Conservation (phyloP, 139 green algal species). For the Chlamydomonas sphaeroides region DNA sequence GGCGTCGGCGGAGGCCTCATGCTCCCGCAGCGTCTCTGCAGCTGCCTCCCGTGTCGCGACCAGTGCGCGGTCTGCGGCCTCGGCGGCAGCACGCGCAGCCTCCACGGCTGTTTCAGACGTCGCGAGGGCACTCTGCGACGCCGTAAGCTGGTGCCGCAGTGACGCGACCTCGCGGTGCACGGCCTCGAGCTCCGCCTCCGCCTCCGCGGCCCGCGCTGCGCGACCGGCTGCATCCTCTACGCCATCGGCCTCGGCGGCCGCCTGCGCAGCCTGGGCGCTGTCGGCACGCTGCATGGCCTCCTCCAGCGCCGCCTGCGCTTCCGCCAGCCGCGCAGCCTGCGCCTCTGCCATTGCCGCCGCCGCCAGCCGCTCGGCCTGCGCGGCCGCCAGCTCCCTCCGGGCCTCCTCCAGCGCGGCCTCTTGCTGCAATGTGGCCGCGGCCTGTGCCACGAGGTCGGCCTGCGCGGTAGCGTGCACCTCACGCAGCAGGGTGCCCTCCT, state of each 20-base stretch:
- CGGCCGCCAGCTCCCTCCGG: neutral
- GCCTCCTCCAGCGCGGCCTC: neutral
- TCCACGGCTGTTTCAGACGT: neutral
- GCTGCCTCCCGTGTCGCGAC: too few species aligned
- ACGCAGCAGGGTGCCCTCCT: slow-evolving; percentile 15
- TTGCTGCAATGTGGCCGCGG: neutral
- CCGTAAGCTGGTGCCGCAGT: neutral
- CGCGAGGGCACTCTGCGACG: neutral
- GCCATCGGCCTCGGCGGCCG: too few species aligned
- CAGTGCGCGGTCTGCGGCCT: neutral
- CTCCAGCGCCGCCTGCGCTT: neutral
- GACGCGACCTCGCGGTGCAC: neutral
- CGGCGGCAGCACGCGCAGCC: too few species aligned
- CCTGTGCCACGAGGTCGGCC: neutral
- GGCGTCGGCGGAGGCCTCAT: neutral
- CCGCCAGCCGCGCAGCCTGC: neutral
- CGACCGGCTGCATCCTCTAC: too few species aligned
- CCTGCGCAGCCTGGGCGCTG: too few species aligned
- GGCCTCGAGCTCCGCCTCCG: neutral
- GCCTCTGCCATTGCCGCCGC: neutral
- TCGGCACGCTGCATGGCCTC: neutral
- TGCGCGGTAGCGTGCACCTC: neutral
- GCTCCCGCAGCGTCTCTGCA: neutral
- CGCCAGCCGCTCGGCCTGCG: neutral
- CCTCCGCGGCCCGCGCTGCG: too few species aligned